Base-by-base conservation (phyloP, 2,329 filamentous ascomycete species). In the Ophiognomonia clavigignenti-juglandacearum region DNA sequence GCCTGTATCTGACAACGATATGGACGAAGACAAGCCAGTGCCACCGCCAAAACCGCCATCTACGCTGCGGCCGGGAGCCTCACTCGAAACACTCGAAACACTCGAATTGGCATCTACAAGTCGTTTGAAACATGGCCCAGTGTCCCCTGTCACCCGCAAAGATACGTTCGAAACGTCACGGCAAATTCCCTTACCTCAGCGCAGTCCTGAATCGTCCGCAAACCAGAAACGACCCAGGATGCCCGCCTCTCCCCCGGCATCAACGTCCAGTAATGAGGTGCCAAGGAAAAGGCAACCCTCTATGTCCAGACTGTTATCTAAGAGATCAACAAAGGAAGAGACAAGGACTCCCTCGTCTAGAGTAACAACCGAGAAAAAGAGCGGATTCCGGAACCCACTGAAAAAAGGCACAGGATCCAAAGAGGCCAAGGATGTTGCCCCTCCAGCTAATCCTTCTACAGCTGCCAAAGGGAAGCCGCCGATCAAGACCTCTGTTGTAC, bases 301-400 rank as follows among this genome's bases (percentile, higher is more conserved):
- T 16, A 56, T 50, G 14, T 62, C 57, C 48, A 60, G 56, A 22
- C 41, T 57, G 14, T 14, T 57, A 13, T 31, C 59, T 2, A 68
- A 65, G 39, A 68, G 58, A 24, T 16, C 36, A 42, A 32, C 50
- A 39, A 64, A 61, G 51, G 35, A 53, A 18, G 48, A 56, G 7
- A n/a, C 34, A 2, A 39, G 37, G 6, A 10, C 52, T n/a, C 23
- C 45, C 9, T 32, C 9, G 7, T 39, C 48, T 7, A 65, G 60
- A 22, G 22, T 54, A 31, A 20, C 49, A 1, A 41, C 48, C 9
- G 74, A 77, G 39, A 78, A 73, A 56, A 76, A 64, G 50, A 57
- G 61, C 1, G 63, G 71, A 1, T 60, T 81, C 35, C 72, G 74
- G 29, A 71, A 73, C 45, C 77, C 69, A 4, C 59, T 82, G n/a